Evolutionary conservation across 305 asterid species (phyloP).

Genomic region (Coffea humblotiana): DNA sequence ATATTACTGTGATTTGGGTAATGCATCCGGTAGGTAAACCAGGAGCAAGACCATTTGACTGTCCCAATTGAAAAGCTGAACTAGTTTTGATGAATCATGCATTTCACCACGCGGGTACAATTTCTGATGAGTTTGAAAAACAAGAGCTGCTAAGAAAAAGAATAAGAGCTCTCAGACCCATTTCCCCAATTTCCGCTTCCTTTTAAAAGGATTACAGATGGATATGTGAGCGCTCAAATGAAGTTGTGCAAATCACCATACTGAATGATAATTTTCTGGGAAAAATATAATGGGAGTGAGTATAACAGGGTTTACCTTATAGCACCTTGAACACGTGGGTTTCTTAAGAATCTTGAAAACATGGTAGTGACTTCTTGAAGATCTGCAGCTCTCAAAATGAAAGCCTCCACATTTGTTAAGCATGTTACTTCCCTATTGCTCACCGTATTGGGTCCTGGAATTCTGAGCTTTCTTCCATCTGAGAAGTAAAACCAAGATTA

Average conservation of each 20-base stretch:
- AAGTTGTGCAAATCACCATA: not conserved
- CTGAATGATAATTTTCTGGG: not conserved
- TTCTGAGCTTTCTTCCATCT: constrained; percentile 57
- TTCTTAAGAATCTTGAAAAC: constrained; percentile 65
- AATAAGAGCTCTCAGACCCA: too few relatives aligned
- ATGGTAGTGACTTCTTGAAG: constrained; percentile 73
- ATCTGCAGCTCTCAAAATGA: constrained; percentile 64
- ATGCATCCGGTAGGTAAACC: too few relatives aligned
- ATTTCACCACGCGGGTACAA: too few relatives aligned
- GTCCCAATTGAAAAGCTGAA: not conserved
- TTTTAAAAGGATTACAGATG: too few relatives aligned
- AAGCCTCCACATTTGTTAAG: constrained; percentile 69
- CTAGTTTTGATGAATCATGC: too few relatives aligned
- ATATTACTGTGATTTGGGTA: not conserved
- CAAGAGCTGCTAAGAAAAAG: too few relatives aligned
- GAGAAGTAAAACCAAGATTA: not conserved
- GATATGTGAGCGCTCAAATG: not conserved
- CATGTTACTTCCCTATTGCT: constrained; percentile 66
- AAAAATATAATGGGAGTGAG: not conserved
- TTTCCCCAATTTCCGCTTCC: too few relatives aligned
- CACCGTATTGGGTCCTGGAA: constrained; percentile 56
- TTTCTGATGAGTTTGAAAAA: too few relatives aligned
- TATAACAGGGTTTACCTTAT: constrained; percentile 48
- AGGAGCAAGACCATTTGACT: too few relatives aligned
- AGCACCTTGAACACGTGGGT: constrained; percentile 73